A percentile compares a stretch with the other conserved stretches of the same genome.
These are phyloP conservation scores for Aspergillus alliaceus DNA, from an alignment of 2,329 filamentous ascomycete genomes.

Conservation along the genomic window DNA sequence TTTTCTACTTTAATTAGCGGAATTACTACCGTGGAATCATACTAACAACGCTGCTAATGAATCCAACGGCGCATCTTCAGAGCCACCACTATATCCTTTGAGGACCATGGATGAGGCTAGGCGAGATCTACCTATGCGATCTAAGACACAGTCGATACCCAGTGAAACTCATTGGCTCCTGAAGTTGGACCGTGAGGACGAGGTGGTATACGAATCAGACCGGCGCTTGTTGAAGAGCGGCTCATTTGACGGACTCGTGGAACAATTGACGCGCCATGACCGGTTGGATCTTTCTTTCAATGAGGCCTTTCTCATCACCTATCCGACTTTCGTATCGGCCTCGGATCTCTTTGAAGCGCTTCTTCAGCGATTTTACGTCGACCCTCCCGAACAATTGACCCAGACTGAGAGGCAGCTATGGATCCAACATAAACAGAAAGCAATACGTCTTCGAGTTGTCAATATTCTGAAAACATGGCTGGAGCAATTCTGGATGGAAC, in stretches of 20 bases:
- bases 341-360: conserved; percentile 84
- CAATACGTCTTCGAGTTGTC: conserved; percentile 85
- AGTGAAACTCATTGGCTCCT: conserved; percentile 1
- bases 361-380: conserved; percentile 64
- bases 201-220: conserved; percentile 13
- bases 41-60: neutral
- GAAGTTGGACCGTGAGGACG: conserved; percentile 4
- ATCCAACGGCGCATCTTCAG: neutral
- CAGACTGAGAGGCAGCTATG: neutral
- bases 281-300: conserved; percentile 90
- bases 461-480: conserved; percentile 97
- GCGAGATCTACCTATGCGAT: neutral
- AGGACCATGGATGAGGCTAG: neutral
- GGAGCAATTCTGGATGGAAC: conserved; percentile 95
- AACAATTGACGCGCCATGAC: conserved; percentile 89
- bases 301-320: conserved; percentile 91
- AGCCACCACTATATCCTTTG: neutral
- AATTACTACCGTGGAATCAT: no score
- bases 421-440: conserved; percentile 85
- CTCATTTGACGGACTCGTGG: conserved; percentile 80
- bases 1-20: no score
- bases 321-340: conserved; percentile 84
- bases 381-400: neutral
- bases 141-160: neutral
- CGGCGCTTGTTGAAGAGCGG: conserved; percentile 45